Base-by-base conservation (phyloP, 108 stramenopile genomes). In the Conticribra guillardii region DNA sequence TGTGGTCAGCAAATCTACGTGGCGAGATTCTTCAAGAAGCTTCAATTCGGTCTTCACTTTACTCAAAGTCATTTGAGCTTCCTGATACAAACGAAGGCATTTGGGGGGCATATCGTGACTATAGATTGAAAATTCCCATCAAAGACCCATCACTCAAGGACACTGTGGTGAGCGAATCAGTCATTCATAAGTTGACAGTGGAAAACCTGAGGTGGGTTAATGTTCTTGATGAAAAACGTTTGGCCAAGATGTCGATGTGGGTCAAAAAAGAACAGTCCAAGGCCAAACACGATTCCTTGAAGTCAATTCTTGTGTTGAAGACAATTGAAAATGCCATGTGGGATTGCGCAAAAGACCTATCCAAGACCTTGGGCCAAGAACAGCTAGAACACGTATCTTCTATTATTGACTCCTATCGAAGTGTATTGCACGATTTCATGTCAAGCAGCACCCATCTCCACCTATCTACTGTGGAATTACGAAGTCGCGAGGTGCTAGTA, bases 401-500 rank as follows among this genome's bases (percentile, higher is more conserved):
- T 1, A 2, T 66, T 30, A 64, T 74, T 47, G 73, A 74, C 34
- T 16, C 53, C 30, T 73, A 65, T 14, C 72, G 72, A 1, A 37
- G 34, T 34, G 64, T 64, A 31, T 64, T 64, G 63, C 31, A 73
- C 24, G n/a, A 19, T 44, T 65, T 73, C 33, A 64, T 52, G n/a
- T 0, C 1, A 0, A 65, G 22, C 29, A 28, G 33, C 0, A 26
- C 33, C 45, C 30, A 32, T 37, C 30, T 15, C 23, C 29, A 9
- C 11, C n/a, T 59, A 32, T 54, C 50, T 22, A 33, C 27, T 23
- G 54, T 57, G 4, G 48, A 66, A 67, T 57, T 74, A 24, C 18
- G 31, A 31, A 66, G 61, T 55, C 73, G 73, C 18, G 73, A 80
- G 27, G 5, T 68, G 0, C 21, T 80, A 32, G 74, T 81, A 11